Base-by-base conservation (phyloP, 352 stramenopile genomes). In the Saprolegnia diclina region DNA sequence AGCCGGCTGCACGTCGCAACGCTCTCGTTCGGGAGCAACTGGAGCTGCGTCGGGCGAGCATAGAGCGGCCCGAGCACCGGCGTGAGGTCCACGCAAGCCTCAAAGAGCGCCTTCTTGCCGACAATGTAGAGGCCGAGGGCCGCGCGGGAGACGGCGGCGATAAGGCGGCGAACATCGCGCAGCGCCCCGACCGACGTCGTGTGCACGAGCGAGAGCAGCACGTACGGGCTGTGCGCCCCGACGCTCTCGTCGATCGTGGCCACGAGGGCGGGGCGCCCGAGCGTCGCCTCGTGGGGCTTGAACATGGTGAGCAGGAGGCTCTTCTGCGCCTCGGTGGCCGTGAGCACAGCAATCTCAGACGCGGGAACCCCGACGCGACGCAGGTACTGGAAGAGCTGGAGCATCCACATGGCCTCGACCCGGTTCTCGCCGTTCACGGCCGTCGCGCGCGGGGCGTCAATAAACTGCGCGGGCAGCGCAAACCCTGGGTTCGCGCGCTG, bases 231-330 rank as follows among this genome's bases (percentile, higher is more conserved):
- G 72, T 98, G 93, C 71, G 98, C 90, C 26, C 94, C 92, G 81
- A 98, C 95, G 74, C 96, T 98, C 56, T 94, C 81, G 80, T 99
- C 95, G 5, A 99, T 89, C 7, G 94, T 98, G 19, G 81, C 93
- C 21, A 99, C 80, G 9, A 74, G 67, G 44, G 69, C 79, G 68
- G 71, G 76, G 62, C 46, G 74, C 71, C 74, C 74, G 59, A 56
- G 83, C 68, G 50, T 75, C 13, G 37, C 68, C 4, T 55, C 46
- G 21, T 76, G 63, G 16, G 71, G 45, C 40, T 70, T 54, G 24
- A 99, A 62, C 52, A 98, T 82, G 44, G 97, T 91, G 37, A 81
- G 54, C 40, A 99, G 80, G 26, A 98, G 80, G 21, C 92, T 80
- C 69, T 96, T 95, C 69, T 99, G 96, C 18, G 92, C 95, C 72